Evolutionary conservation across 2,329 filamentous ascomycete genomes (phyloP), one percentile per base, ranked within the genome.

Genomic region (Penicillium sp.): DNA sequence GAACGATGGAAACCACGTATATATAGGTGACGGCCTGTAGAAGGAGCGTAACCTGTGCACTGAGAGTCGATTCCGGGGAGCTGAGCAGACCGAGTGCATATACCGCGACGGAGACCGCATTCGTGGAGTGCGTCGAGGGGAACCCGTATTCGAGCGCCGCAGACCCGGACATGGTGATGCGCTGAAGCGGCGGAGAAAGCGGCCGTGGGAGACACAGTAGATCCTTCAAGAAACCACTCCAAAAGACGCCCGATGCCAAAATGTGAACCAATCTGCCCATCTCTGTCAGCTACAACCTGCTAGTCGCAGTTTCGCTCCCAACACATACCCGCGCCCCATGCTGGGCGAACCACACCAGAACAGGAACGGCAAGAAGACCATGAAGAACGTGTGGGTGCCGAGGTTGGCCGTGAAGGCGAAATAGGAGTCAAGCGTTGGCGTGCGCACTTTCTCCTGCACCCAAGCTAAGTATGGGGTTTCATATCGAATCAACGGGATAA

Each of bases 321-420:
- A 52, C 51, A 81, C 87, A 65, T 86, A 95, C 90, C 88, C 92
- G 78, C 94, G 88, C 51, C 91, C 94, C 62, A 96, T 83, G 59
- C 83, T 86, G 41, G 88, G 87, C 75, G 92, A 89, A 50, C 93
- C 93, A 67, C 91, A 96, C 94, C 94, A 99, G 78, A 97, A 97
- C 64, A 96, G 83, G 61, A 97, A 90, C 5, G 94, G 94, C 67
- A 99, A 78, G 54, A 91, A 88, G 62, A 96, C 83, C 92, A 97
- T 97, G 80, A 97, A 99, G 79, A 97, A 97, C 0, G 94, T 99
- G 75, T 99, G 94, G 0, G 94, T 99, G 61, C 94, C 91, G 51
- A 97, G 83, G 73, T 97, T 99, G 59, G 94, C 94, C 0, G 92
- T 96, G 61, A 95, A 90, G 47, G 94, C 93, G 75, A 99, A 99